A percentile compares a stretch with the other conserved stretches of the same genome.
These are phyloP conservation scores for Trichoderma koningii DNA, from an alignment of 2,329 filamentous ascomycete species.

Conservation along the genomic window DNA sequence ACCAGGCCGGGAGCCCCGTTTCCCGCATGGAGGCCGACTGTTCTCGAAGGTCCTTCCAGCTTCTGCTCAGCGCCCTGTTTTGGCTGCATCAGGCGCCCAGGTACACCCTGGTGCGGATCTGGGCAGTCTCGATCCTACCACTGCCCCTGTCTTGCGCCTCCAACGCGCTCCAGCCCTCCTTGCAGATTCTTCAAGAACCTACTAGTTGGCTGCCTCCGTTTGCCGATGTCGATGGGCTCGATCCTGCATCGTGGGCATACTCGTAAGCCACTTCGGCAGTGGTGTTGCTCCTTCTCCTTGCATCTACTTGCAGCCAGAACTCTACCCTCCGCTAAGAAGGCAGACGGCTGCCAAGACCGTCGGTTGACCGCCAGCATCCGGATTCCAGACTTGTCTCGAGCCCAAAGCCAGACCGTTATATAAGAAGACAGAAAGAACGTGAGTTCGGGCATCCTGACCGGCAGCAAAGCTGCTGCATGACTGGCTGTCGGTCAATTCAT, in stretches of 20 bases:
- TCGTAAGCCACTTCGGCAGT: no score
- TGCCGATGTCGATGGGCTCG: background rate
- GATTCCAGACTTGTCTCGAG: background rate
- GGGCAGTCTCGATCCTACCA: background rate
- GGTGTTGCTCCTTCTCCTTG: background rate
- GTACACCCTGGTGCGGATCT: background rate
- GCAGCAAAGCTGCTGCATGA: background rate
- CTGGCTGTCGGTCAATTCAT: background rate
- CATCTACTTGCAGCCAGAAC: background rate
- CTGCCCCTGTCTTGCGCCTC: background rate
- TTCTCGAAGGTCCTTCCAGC: background rate
- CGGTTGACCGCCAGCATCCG: background rate
- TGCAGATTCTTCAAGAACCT: no score
- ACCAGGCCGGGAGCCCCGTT: background rate
- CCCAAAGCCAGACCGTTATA: background rate
- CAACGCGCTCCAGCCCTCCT: no score
- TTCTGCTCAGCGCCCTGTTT: no score
- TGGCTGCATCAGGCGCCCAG: background rate
- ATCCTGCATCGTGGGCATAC: no score
- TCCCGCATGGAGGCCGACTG: background rate
- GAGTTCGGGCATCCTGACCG: background rate
- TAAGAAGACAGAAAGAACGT: background rate
- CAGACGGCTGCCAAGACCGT: no score
- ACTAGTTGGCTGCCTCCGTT: background rate
- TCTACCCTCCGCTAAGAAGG: background rate